These are phyloP conservation scores for Cutaneotrichosporon cyanovorans DNA, from an alignment of 1,284 basidiomycete genomes.

Conservation along the genomic window DNA sequence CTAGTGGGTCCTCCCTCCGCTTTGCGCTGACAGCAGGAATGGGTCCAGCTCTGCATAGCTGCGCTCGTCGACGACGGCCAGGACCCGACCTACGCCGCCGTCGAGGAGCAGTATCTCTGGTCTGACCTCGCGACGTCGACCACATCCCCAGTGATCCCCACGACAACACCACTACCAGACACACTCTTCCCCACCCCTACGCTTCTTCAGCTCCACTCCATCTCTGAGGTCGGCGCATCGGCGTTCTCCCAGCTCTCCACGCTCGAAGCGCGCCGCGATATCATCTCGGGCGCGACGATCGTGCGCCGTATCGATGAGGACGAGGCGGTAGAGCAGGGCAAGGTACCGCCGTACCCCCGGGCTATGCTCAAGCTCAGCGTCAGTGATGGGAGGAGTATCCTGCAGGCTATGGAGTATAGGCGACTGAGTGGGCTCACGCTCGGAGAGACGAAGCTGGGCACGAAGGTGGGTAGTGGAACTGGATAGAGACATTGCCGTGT, in stretches of 20 bases:
- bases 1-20: background rate
- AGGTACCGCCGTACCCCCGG: constrained; percentile 37
- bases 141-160: constrained; percentile 6
- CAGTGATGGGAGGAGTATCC: constrained; percentile 33
- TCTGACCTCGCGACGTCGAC: constrained; percentile 30
- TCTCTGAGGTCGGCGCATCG: constrained; percentile 38
- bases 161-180: constrained; percentile 13
- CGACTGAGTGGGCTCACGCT: constrained; percentile 28
- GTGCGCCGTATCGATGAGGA: constrained; percentile 38
- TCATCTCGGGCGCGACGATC: constrained; percentile 34
- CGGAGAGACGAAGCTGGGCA: constrained; percentile 40
- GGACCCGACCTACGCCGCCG: constrained; percentile 10
- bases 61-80: constrained; percentile 23
- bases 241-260: constrained; percentile 38
- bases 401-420: constrained; percentile 42
- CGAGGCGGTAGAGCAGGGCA: constrained; percentile 14
- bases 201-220: constrained; percentile 32
- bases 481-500: too few species aligned
- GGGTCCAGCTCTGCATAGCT: constrained; percentile 27
- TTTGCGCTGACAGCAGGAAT: constrained; percentile 18
- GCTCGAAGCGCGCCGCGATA: constrained; percentile 39
- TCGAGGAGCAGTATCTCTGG: constrained; percentile 34
- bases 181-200: constrained; percentile 29
- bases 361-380: constrained; percentile 39
- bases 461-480: constrained; percentile 27